Evolutionary conservation across 768 basidiomycete genomes (phyloP), one percentile per base, ranked within the genome.

Genomic region (Mycena filopes): DNA sequence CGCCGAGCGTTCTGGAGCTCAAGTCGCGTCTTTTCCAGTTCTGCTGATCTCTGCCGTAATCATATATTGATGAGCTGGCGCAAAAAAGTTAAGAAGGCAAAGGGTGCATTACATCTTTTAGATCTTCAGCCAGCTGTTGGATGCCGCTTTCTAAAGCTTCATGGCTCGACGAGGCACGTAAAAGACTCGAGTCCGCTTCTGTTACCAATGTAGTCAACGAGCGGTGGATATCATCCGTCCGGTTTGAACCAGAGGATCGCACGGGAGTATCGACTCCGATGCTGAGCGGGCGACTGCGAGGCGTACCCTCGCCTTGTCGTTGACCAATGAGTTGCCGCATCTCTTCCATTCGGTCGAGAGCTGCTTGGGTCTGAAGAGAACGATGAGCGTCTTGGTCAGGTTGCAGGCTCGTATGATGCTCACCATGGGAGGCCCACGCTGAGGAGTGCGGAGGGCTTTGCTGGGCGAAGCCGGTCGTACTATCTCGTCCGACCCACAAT

Each of bases 261-360:
- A 49, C 47, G 59, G 75, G 75, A 55, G 78, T 76, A 62, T 80
- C 78, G 48, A 79, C 74, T 16, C 77, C 71, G 42, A 70, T 75
- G 68, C 72, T 84, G 41, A 82, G 80, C 12, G 84, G 78, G 53
- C 86, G 83, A 58, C 76, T 78, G 26, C 83, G 83, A 61, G 86
- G 83, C 11, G 85, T 81, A 8, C 76, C 76, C 38, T 89, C 89
- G 20, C 77, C 81, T 70, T 86, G 82, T 68, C 93, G 81, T 65
- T 81, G 85, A 40, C 81, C 78, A 62, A 95, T 93, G 60, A 93
- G 80, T 67, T 86, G 86, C 42, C 89, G 85, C 93, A 95, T 93
- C 75, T 95, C 94, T 70, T 93, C 88, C 82, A 94, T 83, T 25
- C 94, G 87, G 38, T 89, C 89, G 69, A 88, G 89, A 38, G 93